phyloP scores from a whole-genome alignment of 2,329 filamentous ascomycete genomes.

The Septoria petroselini region DNA sequence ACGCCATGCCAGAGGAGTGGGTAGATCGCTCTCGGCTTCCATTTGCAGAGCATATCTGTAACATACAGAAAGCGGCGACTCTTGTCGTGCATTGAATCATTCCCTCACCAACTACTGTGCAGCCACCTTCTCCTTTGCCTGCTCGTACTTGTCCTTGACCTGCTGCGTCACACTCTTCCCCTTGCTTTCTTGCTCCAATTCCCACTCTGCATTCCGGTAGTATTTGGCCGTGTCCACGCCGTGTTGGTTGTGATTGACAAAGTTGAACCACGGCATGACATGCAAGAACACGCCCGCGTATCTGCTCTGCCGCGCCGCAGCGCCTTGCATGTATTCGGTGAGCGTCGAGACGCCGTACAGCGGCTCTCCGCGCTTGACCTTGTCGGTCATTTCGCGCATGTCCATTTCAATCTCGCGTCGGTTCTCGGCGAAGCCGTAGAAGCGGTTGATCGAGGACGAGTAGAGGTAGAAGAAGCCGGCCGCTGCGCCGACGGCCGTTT shows the following conservation, averaged over 20 bases:
- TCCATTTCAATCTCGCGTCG: slow-evolving; percentile 88
- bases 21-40: not conserved
- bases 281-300: slow-evolving; percentile 83
- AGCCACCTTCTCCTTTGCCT: slow-evolving; percentile 10
- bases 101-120: not conserved
- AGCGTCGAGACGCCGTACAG: slow-evolving; percentile 79
- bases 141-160: slow-evolving; percentile 11
- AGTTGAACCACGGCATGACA: slow-evolving; percentile 93
- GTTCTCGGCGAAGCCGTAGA: slow-evolving; percentile 95
- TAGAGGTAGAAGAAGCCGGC: slow-evolving; percentile 86
- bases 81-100: not conserved
- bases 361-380: slow-evolving; percentile 87
- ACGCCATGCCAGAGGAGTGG: not conserved
- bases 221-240: slow-evolving; percentile 98
- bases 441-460: slow-evolving; percentile 76
- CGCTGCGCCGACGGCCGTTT: slow-evolving; percentile 66
- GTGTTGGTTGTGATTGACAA: slow-evolving; percentile 95
- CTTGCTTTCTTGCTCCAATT: slow-evolving; percentile 74
- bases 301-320: slow-evolving; percentile 86
- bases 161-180: slow-evolving; percentile 21
- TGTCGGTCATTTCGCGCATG: slow-evolving; percentile 96
- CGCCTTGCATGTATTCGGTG: slow-evolving; percentile 87
- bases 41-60: not conserved
- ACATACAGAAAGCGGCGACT: not conserved
- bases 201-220: slow-evolving; percentile 89